A percentile compares a stretch with the other conserved stretches of the same genome.
Conservation (phyloP, 371 early-diverging fungal genomes). For the Zancudomyces culisetae region DNA sequence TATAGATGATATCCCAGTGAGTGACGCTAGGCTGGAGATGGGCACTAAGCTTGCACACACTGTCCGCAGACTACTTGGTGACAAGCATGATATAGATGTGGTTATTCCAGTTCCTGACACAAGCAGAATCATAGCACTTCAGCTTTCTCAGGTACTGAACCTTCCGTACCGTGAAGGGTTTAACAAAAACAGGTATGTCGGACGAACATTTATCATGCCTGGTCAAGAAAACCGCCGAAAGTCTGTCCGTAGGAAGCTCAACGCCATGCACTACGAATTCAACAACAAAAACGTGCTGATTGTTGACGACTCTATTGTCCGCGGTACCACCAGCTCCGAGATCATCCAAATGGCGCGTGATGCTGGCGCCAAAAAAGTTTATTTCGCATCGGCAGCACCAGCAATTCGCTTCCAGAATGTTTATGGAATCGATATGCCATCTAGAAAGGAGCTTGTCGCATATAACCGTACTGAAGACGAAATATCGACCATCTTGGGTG, state of each 20-base stretch:
- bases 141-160: constrained; percentile 66
- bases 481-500: constrained; percentile 72
- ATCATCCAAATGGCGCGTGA: constrained; percentile 97
- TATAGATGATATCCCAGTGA: constrained; percentile 94
- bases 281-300: constrained; percentile 81
- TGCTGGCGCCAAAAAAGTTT: constrained; percentile 91
- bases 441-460: constrained; percentile 77
- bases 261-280: constrained; percentile 93
- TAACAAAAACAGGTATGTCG: constrained; percentile 95
- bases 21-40: constrained; percentile 89
- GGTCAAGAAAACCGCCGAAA: constrained; percentile 80
- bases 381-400: constrained; percentile 94
- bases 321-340: constrained; percentile 93
- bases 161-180: constrained; percentile 91
- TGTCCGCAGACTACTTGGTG: constrained; percentile 43
- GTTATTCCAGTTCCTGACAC: constrained; percentile 97
- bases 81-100: constrained; percentile 74
- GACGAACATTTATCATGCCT: constrained; percentile 97
- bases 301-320: constrained; percentile 94
- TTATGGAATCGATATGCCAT: constrained; percentile 98
- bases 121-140: constrained; percentile 78
- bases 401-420: constrained; percentile 91
- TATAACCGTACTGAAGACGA: constrained; percentile 51
- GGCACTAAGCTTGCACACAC: constrained; percentile 82
- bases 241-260: constrained; percentile 90